Conservation (phyloP, 306 rosid species). For the Calophaca sinica region DNA sequence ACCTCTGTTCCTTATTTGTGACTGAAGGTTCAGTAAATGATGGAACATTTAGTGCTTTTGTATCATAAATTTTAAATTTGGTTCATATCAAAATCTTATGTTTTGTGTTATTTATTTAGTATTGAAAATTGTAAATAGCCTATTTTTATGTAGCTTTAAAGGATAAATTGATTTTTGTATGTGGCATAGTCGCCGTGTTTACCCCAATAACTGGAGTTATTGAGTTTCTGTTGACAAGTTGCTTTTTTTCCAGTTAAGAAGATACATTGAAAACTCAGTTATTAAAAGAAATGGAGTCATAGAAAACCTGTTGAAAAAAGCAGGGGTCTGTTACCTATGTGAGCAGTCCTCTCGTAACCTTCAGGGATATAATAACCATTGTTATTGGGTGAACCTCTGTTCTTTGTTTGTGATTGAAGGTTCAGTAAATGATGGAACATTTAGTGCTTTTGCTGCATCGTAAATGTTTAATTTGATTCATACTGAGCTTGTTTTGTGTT, state of each 20-base stretch:
- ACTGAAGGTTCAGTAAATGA: conserved; percentile 79
- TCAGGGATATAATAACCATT: conserved; percentile 47
- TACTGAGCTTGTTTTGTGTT: background rate
- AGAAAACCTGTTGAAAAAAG: conserved; percentile 45
- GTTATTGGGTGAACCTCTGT: conserved; percentile 56
- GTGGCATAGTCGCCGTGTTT: no score
- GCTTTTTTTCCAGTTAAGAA: no score
- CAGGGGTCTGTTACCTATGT: conserved; percentile 47
- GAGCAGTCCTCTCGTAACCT: conserved; percentile 39
- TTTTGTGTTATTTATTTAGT: no score
- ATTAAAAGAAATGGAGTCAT: background rate
- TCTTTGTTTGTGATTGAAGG: conserved; percentile 30
- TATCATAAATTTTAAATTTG: no score
- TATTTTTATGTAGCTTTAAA: background rate
- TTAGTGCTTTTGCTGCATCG: background rate
- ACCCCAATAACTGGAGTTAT: no score
- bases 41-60: conserved; percentile 45
- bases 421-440: conserved; percentile 56
- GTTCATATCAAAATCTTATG: no score
- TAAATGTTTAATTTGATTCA: background rate
- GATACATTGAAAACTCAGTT: no score
- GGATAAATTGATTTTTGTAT: no score
- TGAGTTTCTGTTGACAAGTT: no score
- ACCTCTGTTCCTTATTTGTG: conserved; percentile 56
- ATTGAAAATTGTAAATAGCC: background rate